A percentile compares a stretch with the other conserved stretches of the same genome.
Conservation (phyloP, 2,329 filamentous ascomycete genomes). For the Anthostomella pinea region DNA sequence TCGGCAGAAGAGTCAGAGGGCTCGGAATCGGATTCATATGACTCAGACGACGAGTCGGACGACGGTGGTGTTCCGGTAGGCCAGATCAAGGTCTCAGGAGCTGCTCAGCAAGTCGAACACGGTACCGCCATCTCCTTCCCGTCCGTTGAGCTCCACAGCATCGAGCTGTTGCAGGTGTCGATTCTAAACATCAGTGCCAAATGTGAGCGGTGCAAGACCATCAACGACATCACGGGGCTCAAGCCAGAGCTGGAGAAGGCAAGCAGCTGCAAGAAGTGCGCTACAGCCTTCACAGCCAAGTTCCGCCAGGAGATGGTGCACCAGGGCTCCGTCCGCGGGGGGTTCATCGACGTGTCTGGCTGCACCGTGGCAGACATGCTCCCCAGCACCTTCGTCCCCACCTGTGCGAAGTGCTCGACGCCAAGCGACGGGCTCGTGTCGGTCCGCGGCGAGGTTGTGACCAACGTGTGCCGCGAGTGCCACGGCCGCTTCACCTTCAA, state of each 20-base stretch:
- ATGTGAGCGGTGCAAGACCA: slow-evolving; percentile 74
- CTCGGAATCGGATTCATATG: slow-evolving; percentile 37
- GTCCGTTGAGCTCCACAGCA: slow-evolving; percentile 69
- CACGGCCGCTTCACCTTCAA: slow-evolving; percentile 78
- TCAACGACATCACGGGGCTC: slow-evolving; percentile 66
- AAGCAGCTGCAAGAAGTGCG: slow-evolving; percentile 59
- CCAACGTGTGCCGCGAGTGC: slow-evolving; percentile 75
- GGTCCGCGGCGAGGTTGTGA: slow-evolving; percentile 69
- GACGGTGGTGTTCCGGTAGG: slow-evolving; percentile 41
- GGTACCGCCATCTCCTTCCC: slow-evolving; percentile 81
- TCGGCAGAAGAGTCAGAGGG: slow-evolving; percentile 39
- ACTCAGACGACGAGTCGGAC: slow-evolving; percentile 47
- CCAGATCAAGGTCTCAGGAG: slow-evolving; percentile 20
- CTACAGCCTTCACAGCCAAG: slow-evolving; percentile 45
- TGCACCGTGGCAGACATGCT: slow-evolving; percentile 75
- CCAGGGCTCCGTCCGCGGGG: slow-evolving; percentile 68
- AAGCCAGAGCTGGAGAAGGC: slow-evolving; percentile 52
- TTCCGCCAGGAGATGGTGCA: slow-evolving; percentile 72
- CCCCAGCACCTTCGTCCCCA: slow-evolving; percentile 75
- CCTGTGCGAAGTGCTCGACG: slow-evolving; percentile 73
- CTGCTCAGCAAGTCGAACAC: slow-evolving; percentile 50
- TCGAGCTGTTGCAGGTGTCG: slow-evolving; percentile 71
- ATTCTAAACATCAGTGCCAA: slow-evolving; percentile 69
- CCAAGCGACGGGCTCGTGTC: slow-evolving; percentile 65
- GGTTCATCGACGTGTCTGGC: slow-evolving; percentile 73